Evolutionary conservation across 2,329 filamentous ascomycete species (phyloP).

Genomic region (Aspergillus thermomutatus): DNA sequence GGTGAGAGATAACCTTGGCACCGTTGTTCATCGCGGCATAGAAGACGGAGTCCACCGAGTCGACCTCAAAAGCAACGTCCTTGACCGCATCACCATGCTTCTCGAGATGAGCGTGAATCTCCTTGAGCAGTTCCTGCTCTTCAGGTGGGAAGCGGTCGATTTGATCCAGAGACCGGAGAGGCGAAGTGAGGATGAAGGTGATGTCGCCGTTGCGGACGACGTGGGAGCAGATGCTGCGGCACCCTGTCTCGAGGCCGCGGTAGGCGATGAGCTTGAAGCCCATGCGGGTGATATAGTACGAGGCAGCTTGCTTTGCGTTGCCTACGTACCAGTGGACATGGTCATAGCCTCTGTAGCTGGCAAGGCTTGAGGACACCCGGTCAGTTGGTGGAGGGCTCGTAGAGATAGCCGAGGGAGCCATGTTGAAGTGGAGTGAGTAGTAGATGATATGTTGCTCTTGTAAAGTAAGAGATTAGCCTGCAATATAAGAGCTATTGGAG

Average conservation of each 20-base stretch:
- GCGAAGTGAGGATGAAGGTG: conserved; percentile 43
- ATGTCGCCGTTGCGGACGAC: conserved; percentile 52
- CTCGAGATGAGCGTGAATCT: conserved; percentile 80
- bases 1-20: conserved; percentile 39
- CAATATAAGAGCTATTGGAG: neutral
- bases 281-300: conserved; percentile 83
- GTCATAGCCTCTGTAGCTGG: conserved; percentile 73
- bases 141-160: conserved; percentile 52
- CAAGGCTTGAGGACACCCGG: conserved; percentile 21
- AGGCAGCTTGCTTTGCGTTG: conserved; percentile 91
- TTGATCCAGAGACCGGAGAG: conserved; percentile 60
- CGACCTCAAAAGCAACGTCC: conserved; percentile 92
- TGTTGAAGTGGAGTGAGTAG: conserved; percentile 10
- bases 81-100: conserved; percentile 91
- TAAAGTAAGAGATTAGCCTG: neutral
- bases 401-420: conserved; percentile 33
- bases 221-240: conserved; percentile 75
- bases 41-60: conserved; percentile 80
- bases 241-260: conserved; percentile 82
- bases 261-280: conserved; percentile 83
- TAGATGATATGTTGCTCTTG: neutral
- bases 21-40: conserved; percentile 60
- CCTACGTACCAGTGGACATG: conserved; percentile 95
- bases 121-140: conserved; percentile 63
- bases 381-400: conserved; percentile 21